phyloP scores from a whole-genome alignment of 345 rosid species.

The Ricinus communis region DNA sequence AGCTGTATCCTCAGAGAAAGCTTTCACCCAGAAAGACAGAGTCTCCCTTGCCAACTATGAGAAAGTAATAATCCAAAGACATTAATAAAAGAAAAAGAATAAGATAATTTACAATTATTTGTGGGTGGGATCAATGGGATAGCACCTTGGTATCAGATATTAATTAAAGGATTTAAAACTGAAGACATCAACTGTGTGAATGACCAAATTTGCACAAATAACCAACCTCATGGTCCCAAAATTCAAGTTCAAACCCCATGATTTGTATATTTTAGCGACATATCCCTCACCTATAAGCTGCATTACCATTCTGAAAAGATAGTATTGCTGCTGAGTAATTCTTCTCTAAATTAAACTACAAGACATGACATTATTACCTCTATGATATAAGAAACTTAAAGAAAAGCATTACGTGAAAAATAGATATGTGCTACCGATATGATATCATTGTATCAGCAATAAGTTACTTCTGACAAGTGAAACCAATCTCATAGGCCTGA shows the following conservation, averaged over 20 bases:
- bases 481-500: background rate
- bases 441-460: background rate
- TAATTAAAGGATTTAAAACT: background rate
- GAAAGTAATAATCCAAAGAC: conserved; percentile 18
- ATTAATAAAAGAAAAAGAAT: conserved; percentile 2
- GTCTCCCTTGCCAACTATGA: conserved; percentile 92
- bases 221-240: background rate
- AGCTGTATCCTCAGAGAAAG: conserved; percentile 95
- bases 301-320: background rate
- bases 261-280: background rate
- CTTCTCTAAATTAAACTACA: background rate
- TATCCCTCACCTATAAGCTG: background rate
- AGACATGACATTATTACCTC: background rate
- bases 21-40: conserved; percentile 97
- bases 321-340: background rate
- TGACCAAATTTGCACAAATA: background rate
- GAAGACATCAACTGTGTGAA: background rate
- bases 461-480: background rate
- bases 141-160: background rate
- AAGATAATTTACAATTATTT: background rate
- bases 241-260: background rate
- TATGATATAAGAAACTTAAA: background rate
- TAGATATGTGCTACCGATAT: background rate
- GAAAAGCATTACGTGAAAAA: background rate
- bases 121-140: background rate